Conservation (phyloP, 2,329 filamentous ascomycete species). For the Exophiala spinifera region DNA sequence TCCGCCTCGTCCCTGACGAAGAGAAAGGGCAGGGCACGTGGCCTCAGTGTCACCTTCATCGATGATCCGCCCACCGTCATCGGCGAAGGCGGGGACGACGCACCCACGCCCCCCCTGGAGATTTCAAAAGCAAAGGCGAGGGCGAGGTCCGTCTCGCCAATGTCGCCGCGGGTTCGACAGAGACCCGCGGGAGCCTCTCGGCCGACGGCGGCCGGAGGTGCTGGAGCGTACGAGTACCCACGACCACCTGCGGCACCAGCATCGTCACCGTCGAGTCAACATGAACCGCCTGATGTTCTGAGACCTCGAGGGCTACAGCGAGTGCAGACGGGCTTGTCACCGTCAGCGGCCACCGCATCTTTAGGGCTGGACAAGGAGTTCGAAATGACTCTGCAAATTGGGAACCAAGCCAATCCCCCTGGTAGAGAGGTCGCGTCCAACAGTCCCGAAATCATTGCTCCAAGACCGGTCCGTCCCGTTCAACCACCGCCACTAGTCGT, state of each 20-base stretch:
- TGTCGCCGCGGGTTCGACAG: slow-evolving; percentile 2
- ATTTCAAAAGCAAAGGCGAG: slow-evolving; percentile 50
- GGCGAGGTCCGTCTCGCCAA: slow-evolving; percentile 27
- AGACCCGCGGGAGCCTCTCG: neutral
- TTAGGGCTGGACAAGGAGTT: slow-evolving; percentile 26
- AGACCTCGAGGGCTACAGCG: slow-evolving; percentile 18
- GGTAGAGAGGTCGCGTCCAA: slow-evolving; percentile 7
- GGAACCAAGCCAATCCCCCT: slow-evolving; percentile 6
- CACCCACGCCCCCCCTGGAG: slow-evolving; percentile 67
- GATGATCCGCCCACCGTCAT: slow-evolving; percentile 75
- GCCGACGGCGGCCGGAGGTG: neutral
- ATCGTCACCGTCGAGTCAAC: neutral
- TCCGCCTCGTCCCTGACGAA: slow-evolving; percentile 31
- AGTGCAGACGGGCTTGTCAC: slow-evolving; percentile 20
- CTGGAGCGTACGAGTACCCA: neutral
- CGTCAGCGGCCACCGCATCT: neutral
- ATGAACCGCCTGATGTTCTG: slow-evolving; percentile 17
- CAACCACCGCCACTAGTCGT: slow-evolving; percentile 16
- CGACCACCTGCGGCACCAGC: neutral
- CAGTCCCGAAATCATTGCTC: slow-evolving; percentile 19
- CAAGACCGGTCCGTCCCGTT: slow-evolving; percentile 21
- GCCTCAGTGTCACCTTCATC: slow-evolving; percentile 70
- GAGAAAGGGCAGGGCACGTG: slow-evolving; percentile 55
- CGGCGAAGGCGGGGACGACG: slow-evolving; percentile 87
- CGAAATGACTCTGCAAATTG: slow-evolving; percentile 26